Base-by-base conservation (phyloP, 768 basidiomycete genomes). In the Mycena indigotica region DNA sequence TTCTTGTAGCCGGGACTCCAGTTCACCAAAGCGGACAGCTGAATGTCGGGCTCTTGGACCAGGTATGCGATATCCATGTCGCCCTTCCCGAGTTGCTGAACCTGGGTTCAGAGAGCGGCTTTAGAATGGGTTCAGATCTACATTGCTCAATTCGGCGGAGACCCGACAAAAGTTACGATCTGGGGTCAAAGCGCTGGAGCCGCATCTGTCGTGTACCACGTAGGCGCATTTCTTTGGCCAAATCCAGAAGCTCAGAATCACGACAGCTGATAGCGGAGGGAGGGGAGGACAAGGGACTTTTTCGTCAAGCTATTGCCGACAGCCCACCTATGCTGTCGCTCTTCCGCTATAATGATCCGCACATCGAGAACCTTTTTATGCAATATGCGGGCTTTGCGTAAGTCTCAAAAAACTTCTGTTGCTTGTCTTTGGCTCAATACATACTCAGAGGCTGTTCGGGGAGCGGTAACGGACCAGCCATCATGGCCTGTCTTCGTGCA, bases 31-130 rank as follows among this genome's bases (percentile, higher is more conserved):
- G 69, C 60, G 77, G 77, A 23, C 52, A 56, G 21, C 50, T 75
- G 28, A 79, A 79, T 51, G 74, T 69, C 23, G 77, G 77, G 3
- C 66, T 79, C 17, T 60, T 75, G 5, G 77, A 77, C 61, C 76
- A 77, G 61, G 76, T 72, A 55, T 28, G 52, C 17, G 10, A 17
- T 17, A n/a, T n/a, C n/a, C n/a, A n/a, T n/a, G n/a, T n/a, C 35
- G 35, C 35, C 12, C 35, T 38, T 39, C 25, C 25, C 3, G 8
- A 28, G 38, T 21, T 48, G 12, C 21, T 16, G 16, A 8, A 35
- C 32, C 32, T 44, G 41, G 35, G 35, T 10, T n/a, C 26, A 19
- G 6, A 8, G 32, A 32, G 17, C 49, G 30, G 45, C 52, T 40
- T 26, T 48, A 10, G 28, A 25, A 28, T 52, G 23, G 26, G 15